phyloP scores from a whole-genome alignment of 2,329 filamentous ascomycete species.

The Orbilia ellipsospora region DNA sequence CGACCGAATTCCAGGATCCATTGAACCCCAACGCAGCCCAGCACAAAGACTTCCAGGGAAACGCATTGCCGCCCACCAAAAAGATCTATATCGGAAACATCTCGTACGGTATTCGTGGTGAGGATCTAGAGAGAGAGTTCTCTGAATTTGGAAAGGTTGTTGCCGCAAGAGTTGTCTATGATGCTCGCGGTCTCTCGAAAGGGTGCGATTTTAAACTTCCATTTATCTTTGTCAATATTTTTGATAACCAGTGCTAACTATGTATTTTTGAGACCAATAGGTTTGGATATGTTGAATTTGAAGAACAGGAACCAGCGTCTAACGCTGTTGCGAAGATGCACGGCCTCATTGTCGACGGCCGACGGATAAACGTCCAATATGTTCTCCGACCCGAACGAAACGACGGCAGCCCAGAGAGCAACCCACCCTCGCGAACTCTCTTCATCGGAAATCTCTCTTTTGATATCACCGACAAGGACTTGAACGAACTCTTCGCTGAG shows the following conservation, averaged over 20 bases:
- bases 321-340: constrained; percentile 71
- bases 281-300: constrained; percentile 75
- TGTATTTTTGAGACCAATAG: constrained; percentile 62
- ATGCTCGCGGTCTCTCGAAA: constrained; percentile 74
- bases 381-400: constrained; percentile 62
- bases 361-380: constrained; percentile 73
- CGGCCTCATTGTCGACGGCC: constrained; percentile 72
- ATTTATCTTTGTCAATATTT: neutral
- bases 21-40: neutral
- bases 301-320: constrained; percentile 67
- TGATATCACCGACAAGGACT: constrained; percentile 83
- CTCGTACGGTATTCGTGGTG: constrained; percentile 74
- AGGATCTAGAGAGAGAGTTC: constrained; percentile 72
- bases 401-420: constrained; percentile 56
- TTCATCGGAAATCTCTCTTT: constrained; percentile 89
- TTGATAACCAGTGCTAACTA: neutral
- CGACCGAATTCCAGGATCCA: neutral
- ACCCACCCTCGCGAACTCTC: constrained; percentile 72
- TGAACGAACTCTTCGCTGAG: constrained; percentile 79
- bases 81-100: constrained; percentile 76
- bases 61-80: constrained; percentile 61
- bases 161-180: constrained; percentile 69
- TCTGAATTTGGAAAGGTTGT: constrained; percentile 69
- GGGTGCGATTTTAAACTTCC: constrained; percentile 66
- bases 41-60: constrained; percentile 36